A percentile compares a stretch with the other conserved stretches of the same genome.
Conservation (phyloP, 208 protist genomes). For the Naegleria fowleri region DNA sequence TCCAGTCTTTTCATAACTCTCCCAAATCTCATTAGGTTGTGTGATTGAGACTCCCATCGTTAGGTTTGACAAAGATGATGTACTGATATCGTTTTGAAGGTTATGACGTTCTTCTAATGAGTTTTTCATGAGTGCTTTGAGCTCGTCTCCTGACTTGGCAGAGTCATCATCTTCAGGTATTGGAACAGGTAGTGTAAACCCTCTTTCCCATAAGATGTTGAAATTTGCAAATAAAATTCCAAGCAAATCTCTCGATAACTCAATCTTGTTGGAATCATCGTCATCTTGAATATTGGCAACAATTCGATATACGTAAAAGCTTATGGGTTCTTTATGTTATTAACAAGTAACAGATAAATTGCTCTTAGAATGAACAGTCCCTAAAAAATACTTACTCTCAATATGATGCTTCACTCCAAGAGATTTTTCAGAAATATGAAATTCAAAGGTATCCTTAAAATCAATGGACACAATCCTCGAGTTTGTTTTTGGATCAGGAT, state of each 20-base stretch:
- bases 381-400: slow-evolving; percentile 1
- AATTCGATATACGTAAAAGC: not conserved
- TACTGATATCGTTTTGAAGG: not conserved
- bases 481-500: not conserved
- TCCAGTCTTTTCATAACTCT: not conserved
- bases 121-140: not conserved
- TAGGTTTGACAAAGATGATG: not conserved
- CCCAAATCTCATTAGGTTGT: not conserved
- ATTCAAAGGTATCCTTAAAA: not conserved
- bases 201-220: not conserved
- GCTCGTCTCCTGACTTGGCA: not conserved
- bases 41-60: not conserved
- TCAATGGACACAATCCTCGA: not conserved
- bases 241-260: not conserved
- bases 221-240: not conserved
- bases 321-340: not conserved
- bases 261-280: not conserved
- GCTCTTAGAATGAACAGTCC: too few species aligned
- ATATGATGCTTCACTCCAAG: not conserved
- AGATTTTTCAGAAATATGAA: not conserved
- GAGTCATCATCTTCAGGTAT: not conserved
- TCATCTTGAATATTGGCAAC: not conserved
- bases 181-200: not conserved
- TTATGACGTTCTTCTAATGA: not conserved
- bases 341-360: too few species aligned